Evolutionary conservation across 2,329 filamentous ascomycete species (phyloP), one percentile per base, ranked within the genome.

Genomic region (Xylaria sp.): DNA sequence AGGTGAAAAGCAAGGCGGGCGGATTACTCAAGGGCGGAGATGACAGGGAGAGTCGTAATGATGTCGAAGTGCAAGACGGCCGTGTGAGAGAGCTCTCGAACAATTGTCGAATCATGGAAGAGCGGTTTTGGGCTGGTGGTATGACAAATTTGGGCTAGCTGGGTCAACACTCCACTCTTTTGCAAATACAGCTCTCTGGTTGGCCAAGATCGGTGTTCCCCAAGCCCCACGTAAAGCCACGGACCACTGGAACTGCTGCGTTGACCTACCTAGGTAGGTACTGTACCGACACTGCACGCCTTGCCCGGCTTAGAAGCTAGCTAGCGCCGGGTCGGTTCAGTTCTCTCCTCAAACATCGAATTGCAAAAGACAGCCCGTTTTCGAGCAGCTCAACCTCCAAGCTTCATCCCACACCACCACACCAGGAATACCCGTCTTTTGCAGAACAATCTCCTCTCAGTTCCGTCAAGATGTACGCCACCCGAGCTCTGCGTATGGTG

Each of bases 401-500:
- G 54, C 68, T 69, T 68, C 70, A 49, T 49, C n/a, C 20, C 20
- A 62, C 57, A 41, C 46, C 41, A 36, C 46, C 56, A 41, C n/a
- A 54, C 48, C 63, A 46, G 62, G 36, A n/a, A 46, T 13, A 13
- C 12, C 62, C 28, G 52, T 48, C 49, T 23, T 52, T 48, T 33
- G 33, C 58, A 68, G 46, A 49, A 54, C 41, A 75, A 70, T 75
- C 74, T 74, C 73, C 73, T 57, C 75, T 74, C 72, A 65, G 73
- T 62, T 13, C 39, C 49, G 18, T 28, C 84, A 87, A 81, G 69
- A 92, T 92, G 90, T 88, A 86, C 81, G 84, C 90, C 79, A 89
- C 91, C 78, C 85, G 86, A 77, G 83, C 87, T 79, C 82, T 93
- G 79, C 86, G 88, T 79, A 90, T 91, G 87, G 88, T 90, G 82